These are phyloP conservation scores for Cordyceps farinosa DNA, from an alignment of 2,329 filamentous ascomycete genomes.

Conservation along the genomic window DNA sequence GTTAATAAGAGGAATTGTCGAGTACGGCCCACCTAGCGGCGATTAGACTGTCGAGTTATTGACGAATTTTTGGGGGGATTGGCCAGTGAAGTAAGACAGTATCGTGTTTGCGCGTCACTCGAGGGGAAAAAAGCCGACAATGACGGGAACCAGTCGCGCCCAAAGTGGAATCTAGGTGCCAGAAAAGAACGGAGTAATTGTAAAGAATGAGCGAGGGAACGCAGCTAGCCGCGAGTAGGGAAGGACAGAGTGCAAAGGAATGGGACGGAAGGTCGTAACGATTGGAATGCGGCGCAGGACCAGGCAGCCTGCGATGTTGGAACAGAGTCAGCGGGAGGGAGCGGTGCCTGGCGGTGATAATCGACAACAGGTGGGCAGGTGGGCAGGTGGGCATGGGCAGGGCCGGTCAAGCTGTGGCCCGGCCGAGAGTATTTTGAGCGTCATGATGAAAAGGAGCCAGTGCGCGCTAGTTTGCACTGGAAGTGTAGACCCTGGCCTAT, in stretches of 20 bases:
- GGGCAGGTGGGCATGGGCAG: no score
- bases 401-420: neutral
- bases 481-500: neutral
- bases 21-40: neutral
- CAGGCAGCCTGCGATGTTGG: conserved; percentile 9
- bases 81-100: neutral
- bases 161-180: neutral
- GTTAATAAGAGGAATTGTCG: no score
- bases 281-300: conserved; percentile 11
- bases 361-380: no score
- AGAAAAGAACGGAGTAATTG: neutral
- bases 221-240: conserved; percentile 8
- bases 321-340: neutral
- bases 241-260: conserved; percentile 4
- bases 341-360: neutral
- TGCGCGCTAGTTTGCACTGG: neutral
- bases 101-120: conserved; percentile 3
- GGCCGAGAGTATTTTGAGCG: neutral
- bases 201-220: conserved; percentile 9
- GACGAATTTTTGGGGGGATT: neutral
- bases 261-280: conserved; percentile 7
- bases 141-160: conserved; percentile 5
- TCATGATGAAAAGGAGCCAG: neutral
- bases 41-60: neutral
- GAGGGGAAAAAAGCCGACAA: neutral